phyloP scores from a whole-genome alignment of 768 basidiomycete genomes.

The Trametes cubensis region DNA sequence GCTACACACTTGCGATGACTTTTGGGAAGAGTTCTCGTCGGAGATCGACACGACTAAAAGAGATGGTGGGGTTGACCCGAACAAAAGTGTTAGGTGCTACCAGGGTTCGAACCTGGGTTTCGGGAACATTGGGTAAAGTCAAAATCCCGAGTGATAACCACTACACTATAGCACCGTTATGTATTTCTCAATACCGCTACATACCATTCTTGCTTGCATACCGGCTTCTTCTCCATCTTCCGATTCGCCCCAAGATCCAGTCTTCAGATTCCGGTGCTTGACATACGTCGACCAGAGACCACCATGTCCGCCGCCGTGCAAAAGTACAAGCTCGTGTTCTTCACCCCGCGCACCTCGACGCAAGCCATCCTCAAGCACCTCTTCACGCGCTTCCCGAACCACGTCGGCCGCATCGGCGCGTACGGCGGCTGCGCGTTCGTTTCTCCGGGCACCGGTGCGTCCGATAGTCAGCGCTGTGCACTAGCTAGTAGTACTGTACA shows the following conservation, averaged over 20 bases:
- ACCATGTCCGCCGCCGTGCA: constrained; percentile 16
- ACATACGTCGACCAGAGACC: not conserved
- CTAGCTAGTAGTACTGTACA: too few species aligned
- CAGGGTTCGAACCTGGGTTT: constrained; percentile 29
- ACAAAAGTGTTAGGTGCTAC: constrained; percentile 18
- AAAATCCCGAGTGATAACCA: constrained; percentile 29
- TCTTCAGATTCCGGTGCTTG: too few species aligned
- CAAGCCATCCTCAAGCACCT: constrained; percentile 45
- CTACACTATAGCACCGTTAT: constrained; percentile 26
- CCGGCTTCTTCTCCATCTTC: too few species aligned
- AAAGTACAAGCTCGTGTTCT: constrained; percentile 58
- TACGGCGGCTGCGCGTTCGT: constrained; percentile 60
- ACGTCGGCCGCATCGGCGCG: constrained; percentile 53
- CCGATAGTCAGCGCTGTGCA: too few species aligned
- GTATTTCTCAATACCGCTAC: too few species aligned
- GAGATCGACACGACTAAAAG: too few species aligned
- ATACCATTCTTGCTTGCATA: too few species aligned
- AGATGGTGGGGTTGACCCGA: too few species aligned
- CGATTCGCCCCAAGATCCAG: too few species aligned
- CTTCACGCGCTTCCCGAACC: constrained; percentile 47
- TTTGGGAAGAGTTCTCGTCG: too few species aligned
- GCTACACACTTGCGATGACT: too few species aligned
- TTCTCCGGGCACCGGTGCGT: constrained; percentile 51
- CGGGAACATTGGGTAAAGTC: constrained; percentile 11
- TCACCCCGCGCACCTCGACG: constrained; percentile 48